Evolutionary conservation across 2,329 filamentous ascomycete genomes (phyloP).

Genomic region (Fusarium secorum): DNA sequence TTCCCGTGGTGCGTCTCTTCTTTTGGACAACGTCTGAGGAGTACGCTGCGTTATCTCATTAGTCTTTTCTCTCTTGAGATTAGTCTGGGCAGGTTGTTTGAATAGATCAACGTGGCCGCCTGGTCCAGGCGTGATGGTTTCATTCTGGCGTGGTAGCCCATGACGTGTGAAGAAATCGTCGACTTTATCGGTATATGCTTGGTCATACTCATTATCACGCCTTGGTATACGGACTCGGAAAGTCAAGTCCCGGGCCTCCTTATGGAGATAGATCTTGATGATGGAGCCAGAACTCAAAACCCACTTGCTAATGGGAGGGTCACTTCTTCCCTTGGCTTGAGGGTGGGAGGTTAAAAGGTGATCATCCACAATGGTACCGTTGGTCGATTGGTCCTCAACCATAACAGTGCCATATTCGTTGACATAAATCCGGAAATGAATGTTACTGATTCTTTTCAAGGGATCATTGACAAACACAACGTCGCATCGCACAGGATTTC

Average conservation of each 20-base stretch:
- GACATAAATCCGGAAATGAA: constrained; percentile 94
- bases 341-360: constrained; percentile 63
- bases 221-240: constrained; percentile 89
- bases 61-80: constrained; percentile 31
- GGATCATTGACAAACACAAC: constrained; percentile 72
- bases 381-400: constrained; percentile 94
- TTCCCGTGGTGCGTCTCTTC: constrained; percentile 57
- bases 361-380: constrained; percentile 88
- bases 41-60: constrained; percentile 25
- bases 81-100: constrained; percentile 37
- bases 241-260: constrained; percentile 66
- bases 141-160: constrained; percentile 47
- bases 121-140: constrained; percentile 57
- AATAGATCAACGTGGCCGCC: constrained; percentile 56
- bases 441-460: constrained; percentile 82
- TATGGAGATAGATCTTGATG: constrained; percentile 71
- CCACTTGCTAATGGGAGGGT: constrained; percentile 52
- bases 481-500: constrained; percentile 76
- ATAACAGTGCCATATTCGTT: constrained; percentile 88
- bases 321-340: constrained; percentile 47
- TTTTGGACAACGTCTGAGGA: constrained; percentile 32
- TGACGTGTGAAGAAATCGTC: constrained; percentile 66
- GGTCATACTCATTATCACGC: constrained; percentile 70
- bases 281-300: constrained; percentile 77
- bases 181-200: constrained; percentile 74